A percentile compares a stretch with the other conserved stretches of the same genome.
Evolutionary conservation across 2,329 filamentous ascomycete genomes (phyloP).

Genomic region (Onygena corvina): DNA sequence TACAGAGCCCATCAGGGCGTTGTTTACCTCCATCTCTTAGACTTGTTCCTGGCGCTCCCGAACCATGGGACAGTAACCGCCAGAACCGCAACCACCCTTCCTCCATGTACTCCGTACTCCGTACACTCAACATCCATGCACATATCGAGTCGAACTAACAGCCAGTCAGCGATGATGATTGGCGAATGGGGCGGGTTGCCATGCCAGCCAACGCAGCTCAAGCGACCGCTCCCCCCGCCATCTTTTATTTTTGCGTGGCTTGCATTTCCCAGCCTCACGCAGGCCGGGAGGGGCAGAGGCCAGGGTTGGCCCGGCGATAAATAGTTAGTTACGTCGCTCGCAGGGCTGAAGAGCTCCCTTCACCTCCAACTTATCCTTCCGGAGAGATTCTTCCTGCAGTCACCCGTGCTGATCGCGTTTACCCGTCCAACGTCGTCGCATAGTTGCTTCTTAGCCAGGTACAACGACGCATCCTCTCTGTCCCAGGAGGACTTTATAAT

Average conservation of each 20-base stretch:
- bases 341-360: not conserved
- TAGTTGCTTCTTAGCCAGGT: not conserved
- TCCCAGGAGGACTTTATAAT: not conserved
- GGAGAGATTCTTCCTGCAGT: not conserved
- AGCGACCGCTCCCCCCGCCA: slow-evolving; percentile 5
- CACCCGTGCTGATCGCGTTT: slow-evolving; percentile 3
- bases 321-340: not conserved
- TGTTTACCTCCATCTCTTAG: no score
- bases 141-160: not conserved
- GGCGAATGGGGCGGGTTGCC: not conserved
- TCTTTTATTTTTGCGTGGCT: slow-evolving; percentile 6
- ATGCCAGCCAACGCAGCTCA: not conserved
- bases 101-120: not conserved
- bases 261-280: slow-evolving; percentile 12
- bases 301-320: slow-evolving; percentile 2
- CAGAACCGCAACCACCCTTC: not conserved
- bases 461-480: no score
- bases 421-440: not conserved
- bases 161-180: not conserved
- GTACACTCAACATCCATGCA: no score
- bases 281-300: not conserved
- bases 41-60: not conserved
- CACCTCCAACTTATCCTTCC: not conserved
- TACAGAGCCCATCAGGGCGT: no score
- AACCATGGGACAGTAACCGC: not conserved